A percentile compares a stretch with the other conserved stretches of the same genome.
Conservation (phyloP, 2,329 filamentous ascomycete genomes). For the Cryphonectria radicalis region DNA sequence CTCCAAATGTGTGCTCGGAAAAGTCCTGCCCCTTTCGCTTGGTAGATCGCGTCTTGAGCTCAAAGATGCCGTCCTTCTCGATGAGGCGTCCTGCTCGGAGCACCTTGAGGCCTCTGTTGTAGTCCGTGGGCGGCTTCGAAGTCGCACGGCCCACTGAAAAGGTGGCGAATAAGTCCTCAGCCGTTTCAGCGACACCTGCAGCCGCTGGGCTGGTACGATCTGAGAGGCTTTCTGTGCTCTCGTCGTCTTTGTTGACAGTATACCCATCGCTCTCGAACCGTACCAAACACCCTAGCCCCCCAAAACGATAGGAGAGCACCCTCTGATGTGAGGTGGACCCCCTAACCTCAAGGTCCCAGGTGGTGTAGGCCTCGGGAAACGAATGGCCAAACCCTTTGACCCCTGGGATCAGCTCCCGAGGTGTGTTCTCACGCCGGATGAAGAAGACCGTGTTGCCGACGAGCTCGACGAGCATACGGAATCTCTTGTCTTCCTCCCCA, state of each 20-base stretch:
- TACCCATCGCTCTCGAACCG: slow-evolving; percentile 66
- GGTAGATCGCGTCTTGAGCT: slow-evolving; percentile 28
- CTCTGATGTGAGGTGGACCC: slow-evolving; percentile 66
- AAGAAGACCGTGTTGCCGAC: slow-evolving; percentile 65
- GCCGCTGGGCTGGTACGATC: not conserved
- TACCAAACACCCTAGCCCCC: slow-evolving; percentile 53
- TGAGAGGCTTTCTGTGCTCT: not conserved
- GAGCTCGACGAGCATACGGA: slow-evolving; percentile 62
- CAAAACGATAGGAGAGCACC: slow-evolving; percentile 62
- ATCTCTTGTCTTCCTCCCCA: slow-evolving; percentile 48
- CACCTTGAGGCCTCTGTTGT: not conserved
- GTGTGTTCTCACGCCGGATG: slow-evolving; percentile 63
- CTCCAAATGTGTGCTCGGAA: slow-evolving; percentile 21
- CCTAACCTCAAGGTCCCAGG: slow-evolving; percentile 59
- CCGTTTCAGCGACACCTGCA: not conserved
- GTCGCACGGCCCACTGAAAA: slow-evolving; percentile 19
- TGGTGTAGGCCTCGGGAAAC: slow-evolving; percentile 69
- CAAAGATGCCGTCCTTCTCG: slow-evolving; percentile 22
- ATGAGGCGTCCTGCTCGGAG: slow-evolving; percentile 15
- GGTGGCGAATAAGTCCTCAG: slow-evolving; percentile 5
- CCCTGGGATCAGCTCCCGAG: slow-evolving; percentile 58
- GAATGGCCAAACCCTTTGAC: slow-evolving; percentile 67
- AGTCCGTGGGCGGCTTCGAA: not conserved
- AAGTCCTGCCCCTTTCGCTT: slow-evolving; percentile 15
- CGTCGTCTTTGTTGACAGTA: slow-evolving; percentile 26